phyloP scores from a whole-genome alignment of 2,329 filamentous ascomycete genomes.

The Reticulascus tulasneorum region DNA sequence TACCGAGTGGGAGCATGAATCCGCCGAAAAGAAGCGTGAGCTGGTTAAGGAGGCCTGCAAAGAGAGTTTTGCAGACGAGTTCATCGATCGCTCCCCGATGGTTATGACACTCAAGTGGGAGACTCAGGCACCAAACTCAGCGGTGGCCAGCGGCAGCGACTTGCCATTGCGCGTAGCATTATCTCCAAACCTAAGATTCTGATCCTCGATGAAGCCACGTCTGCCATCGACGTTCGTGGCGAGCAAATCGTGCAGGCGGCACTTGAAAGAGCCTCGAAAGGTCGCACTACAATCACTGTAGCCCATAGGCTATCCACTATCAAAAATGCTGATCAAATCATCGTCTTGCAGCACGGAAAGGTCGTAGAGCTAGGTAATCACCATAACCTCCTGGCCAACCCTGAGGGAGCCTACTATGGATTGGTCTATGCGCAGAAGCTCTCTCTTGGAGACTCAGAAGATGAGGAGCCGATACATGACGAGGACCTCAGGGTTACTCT shows the following conservation, averaged over 20 bases:
- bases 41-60: constrained; percentile 38
- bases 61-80: constrained; percentile 42
- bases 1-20: constrained; percentile 17
- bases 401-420: constrained; percentile 44
- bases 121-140: constrained; percentile 57
- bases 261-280: constrained; percentile 45
- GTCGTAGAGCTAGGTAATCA: constrained; percentile 60
- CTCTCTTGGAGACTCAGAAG: constrained; percentile 28
- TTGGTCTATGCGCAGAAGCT: constrained; percentile 42
- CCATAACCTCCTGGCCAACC: constrained; percentile 41
- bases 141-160: constrained; percentile 61
- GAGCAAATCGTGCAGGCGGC: constrained; percentile 50
- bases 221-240: constrained; percentile 40
- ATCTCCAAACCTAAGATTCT: constrained; percentile 46
- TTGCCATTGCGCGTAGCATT: constrained; percentile 51
- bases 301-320: constrained; percentile 56
- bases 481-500: too few species aligned
- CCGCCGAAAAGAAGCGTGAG: constrained; percentile 29
- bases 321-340: constrained; percentile 57
- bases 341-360: constrained; percentile 54
- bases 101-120: constrained; percentile 55
- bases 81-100: constrained; percentile 41
- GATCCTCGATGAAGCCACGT: constrained; percentile 64
- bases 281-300: constrained; percentile 60
- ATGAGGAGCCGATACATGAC: too few species aligned